Percentiles rank a stretch among this genome's conserved stretches.
phyloP scores from a whole-genome alignment of 1,284 basidiomycete species.

The Ustilago vetiveriae region DNA sequence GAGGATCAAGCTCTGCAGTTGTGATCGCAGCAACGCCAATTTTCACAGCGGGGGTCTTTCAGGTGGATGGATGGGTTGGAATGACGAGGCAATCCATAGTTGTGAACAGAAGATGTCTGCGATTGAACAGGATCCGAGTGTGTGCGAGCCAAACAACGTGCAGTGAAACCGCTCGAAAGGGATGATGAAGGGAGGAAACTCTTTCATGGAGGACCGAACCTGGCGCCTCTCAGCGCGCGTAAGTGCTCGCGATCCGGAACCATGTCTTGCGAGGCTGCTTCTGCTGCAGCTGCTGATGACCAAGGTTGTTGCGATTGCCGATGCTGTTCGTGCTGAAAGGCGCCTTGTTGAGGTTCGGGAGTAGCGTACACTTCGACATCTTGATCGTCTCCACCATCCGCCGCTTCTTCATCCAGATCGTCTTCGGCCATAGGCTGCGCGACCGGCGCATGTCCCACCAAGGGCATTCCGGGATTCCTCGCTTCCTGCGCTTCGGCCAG shows the following conservation, averaged over 20 bases:
- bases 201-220: too few species aligned
- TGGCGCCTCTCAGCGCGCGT: constrained; percentile 11
- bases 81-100: too few species aligned
- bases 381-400: constrained; percentile 1
- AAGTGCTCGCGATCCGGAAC: constrained; percentile 7
- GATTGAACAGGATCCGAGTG: too few species aligned
- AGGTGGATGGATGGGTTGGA: too few species aligned
- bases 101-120: too few species aligned
- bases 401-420: background rate
- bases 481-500: constrained; percentile 20
- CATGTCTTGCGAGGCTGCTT: background rate
- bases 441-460: constrained; percentile 1
- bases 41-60: too few species aligned
- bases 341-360: constrained; percentile 14
- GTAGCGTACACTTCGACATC: constrained; percentile 20
- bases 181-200: too few species aligned
- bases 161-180: too few species aligned
- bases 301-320: background rate
- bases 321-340: background rate
- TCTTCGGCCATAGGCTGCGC: constrained; percentile 16
- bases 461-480: constrained; percentile 31
- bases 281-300: too few species aligned
- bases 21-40: too few species aligned
- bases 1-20: constrained; percentile 24
- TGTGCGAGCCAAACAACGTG: too few species aligned